Evolutionary conservation across 2,329 filamentous ascomycete species (phyloP).

Genomic region (Cadophora sp.): DNA sequence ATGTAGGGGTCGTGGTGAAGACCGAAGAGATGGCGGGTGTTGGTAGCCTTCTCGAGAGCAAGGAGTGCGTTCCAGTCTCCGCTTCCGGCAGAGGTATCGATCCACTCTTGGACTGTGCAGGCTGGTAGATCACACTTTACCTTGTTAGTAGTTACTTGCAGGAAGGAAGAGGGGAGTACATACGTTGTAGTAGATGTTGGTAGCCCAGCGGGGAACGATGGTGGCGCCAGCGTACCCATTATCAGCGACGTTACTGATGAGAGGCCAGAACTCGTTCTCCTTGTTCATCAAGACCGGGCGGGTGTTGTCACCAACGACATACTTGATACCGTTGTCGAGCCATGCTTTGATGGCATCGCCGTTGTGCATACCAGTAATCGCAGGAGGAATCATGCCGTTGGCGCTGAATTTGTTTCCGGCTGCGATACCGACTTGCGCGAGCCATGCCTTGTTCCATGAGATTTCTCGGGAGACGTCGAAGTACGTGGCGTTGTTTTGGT

Average conservation of each 20-base stretch:
- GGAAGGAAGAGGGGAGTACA: constrained; percentile 39
- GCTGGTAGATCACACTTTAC: constrained; percentile 58
- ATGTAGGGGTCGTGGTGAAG: constrained; percentile 48
- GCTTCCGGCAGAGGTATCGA: constrained; percentile 60
- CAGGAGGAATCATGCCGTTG: constrained; percentile 65
- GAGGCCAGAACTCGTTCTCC: constrained; percentile 56
- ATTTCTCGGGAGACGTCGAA: constrained; percentile 62
- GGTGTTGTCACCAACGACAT: constrained; percentile 70
- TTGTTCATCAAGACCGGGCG: constrained; percentile 59
- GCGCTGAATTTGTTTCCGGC: constrained; percentile 54
- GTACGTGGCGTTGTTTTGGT: constrained; percentile 66
- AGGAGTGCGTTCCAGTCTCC: constrained; percentile 61
- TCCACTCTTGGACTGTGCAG: constrained; percentile 66
- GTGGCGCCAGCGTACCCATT: constrained; percentile 63
- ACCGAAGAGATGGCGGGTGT: constrained; percentile 61
- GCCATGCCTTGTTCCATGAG: constrained; percentile 64
- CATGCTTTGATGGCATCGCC: constrained; percentile 66
- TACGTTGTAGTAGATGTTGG: constrained; percentile 67
- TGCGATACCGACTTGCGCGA: constrained; percentile 58
- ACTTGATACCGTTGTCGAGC: constrained; percentile 63
- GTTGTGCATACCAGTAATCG: constrained; percentile 69
- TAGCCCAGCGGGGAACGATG: constrained; percentile 65
- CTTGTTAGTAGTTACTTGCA: constrained; percentile 38
- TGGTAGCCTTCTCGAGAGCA: constrained; percentile 56
- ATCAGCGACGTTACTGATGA: constrained; percentile 55